phyloP scores from a whole-genome alignment of 768 basidiomycete genomes.

The Lentinula sp. region DNA sequence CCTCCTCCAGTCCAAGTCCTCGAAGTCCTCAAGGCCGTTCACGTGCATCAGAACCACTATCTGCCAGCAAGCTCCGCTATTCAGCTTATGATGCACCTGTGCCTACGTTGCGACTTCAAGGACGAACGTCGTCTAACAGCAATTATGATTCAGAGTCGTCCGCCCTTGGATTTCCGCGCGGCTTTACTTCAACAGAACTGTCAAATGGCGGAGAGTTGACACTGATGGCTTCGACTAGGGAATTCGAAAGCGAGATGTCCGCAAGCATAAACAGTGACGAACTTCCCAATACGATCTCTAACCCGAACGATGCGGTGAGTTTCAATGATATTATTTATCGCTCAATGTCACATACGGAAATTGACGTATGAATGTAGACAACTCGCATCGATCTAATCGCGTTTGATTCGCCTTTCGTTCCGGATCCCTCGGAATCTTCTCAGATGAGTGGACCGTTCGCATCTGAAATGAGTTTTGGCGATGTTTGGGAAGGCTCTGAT shows the following conservation, averaged over 20 bases:
- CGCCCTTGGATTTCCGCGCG: background rate
- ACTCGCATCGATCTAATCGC: constrained; percentile 53
- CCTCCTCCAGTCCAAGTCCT: constrained; percentile 3
- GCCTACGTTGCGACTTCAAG: constrained; percentile 37
- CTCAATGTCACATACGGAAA: background rate
- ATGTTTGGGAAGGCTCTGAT: constrained; percentile 54
- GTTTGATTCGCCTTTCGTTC: constrained; percentile 65
- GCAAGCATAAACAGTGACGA: background rate
- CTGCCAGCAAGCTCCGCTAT: constrained; percentile 56
- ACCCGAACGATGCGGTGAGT: background rate
- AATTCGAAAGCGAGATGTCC: constrained; percentile 17
- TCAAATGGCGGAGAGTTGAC: constrained; percentile 38
- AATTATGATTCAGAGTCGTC: constrained; percentile 4
- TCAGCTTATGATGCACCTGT: constrained; percentile 63
- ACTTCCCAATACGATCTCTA: background rate
- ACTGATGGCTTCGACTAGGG: constrained; percentile 27
- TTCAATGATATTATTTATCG: background rate
- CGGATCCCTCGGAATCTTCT: constrained; percentile 29
- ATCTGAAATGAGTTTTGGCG: constrained; percentile 3
- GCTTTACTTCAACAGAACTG: background rate
- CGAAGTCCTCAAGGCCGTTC: constrained; percentile 6
- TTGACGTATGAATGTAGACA: background rate
- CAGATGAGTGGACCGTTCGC: background rate
- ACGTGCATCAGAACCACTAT: constrained; percentile 8
- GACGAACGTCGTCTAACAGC: constrained; percentile 24